These are phyloP conservation scores for Tylopilus sp. DNA, from an alignment of 1,284 basidiomycete genomes.

Conservation along the genomic window DNA sequence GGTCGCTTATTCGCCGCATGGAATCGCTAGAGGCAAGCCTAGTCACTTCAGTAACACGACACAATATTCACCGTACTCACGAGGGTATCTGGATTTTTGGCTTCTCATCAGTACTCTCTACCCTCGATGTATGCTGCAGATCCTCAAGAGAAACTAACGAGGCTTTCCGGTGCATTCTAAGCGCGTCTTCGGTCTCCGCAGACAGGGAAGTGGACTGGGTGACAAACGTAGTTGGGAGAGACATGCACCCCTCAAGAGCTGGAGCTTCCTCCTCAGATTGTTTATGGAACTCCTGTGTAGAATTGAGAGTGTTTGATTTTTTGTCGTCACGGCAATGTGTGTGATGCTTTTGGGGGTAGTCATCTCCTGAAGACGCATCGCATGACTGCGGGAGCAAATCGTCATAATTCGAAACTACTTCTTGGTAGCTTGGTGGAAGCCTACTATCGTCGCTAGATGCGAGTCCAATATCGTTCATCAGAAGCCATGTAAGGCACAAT, in stretches of 20 bases:
- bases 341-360: not conserved
- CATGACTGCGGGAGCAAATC: not conserved
- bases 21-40: not conserved
- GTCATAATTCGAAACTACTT: not conserved
- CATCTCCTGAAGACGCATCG: not conserved
- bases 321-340: not conserved
- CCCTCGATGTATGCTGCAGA: too few species aligned
- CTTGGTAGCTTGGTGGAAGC: conserved; percentile 18
- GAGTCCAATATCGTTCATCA: not conserved
- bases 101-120: not conserved
- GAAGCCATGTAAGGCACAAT: not conserved
- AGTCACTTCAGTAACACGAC: not conserved
- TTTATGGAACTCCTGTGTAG: not conserved
- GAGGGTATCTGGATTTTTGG: not conserved
- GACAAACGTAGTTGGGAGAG: not conserved
- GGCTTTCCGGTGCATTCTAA: not conserved
- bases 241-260: not conserved
- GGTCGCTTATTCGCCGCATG: not conserved
- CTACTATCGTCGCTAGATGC: not conserved
- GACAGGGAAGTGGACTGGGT: not conserved
- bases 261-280: not conserved
- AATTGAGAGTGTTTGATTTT: not conserved
- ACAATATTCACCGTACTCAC: conserved; percentile 3
- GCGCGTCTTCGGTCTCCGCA: not conserved
- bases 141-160: conserved; percentile 1